A percentile compares a stretch with the other conserved stretches of the same genome.
Evolutionary conservation across 148 eudicot genomes (phyloP).

Genomic region (Fagopyrum esculentum): DNA sequence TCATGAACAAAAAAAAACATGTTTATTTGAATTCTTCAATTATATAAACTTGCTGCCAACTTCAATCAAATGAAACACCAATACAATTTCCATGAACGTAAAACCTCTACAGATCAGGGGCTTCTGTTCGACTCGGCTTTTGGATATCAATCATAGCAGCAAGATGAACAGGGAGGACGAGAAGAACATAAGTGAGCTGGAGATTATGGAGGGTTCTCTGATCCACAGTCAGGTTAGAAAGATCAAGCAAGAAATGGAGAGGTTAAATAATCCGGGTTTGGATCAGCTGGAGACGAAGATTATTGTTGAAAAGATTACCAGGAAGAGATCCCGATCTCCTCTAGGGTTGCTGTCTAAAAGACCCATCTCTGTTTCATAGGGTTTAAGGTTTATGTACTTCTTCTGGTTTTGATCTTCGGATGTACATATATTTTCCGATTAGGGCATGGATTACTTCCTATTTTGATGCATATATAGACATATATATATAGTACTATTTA

Average conservation of each 20-base stretch:
- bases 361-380: slow-evolving; percentile 29
- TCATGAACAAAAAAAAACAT: slow-evolving; percentile 3
- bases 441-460: background rate
- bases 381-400: background rate
- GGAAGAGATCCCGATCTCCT: slow-evolving; percentile 41
- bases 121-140: no score
- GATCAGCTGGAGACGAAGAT: slow-evolving; percentile 1
- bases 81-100: background rate
- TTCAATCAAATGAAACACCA: background rate
- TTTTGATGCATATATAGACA: background rate
- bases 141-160: no score
- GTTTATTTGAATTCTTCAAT: background rate
- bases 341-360: slow-evolving; percentile 30
- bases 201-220: slow-evolving; percentile 1
- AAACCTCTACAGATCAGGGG: background rate
- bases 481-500: background rate
- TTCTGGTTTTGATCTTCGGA: slow-evolving; percentile 2
- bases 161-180: background rate
- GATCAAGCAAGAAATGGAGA: slow-evolving; percentile 16
- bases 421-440: slow-evolving; percentile 1
- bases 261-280: background rate
- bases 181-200: background rate
- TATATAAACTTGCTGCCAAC: slow-evolving; percentile 6
- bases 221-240: slow-evolving; percentile 10
- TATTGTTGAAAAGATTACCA: slow-evolving; percentile 10